Conservation (phyloP, 1,284 basidiomycete genomes). For the Fomitopsis palustris region DNA sequence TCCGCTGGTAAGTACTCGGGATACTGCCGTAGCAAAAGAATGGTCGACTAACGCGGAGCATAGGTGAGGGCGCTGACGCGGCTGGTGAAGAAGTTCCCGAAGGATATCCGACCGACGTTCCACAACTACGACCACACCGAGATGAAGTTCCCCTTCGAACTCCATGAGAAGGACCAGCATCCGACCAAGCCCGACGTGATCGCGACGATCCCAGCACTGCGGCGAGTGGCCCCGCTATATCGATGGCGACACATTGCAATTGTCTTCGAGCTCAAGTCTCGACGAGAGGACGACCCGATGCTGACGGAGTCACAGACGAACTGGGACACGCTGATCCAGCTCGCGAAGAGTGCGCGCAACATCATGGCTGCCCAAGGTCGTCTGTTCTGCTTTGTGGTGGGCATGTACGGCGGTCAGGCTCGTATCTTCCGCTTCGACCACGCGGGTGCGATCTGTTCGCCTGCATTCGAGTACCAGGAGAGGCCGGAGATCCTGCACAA, state of each 20-base stretch:
- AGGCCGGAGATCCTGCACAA: not conserved
- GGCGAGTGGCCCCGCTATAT: not conserved
- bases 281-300: not conserved
- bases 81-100: not conserved
- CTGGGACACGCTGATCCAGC: not conserved
- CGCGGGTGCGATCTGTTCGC: constrained; percentile 1
- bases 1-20: not conserved
- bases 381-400: constrained; percentile 10
- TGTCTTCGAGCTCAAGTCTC: not conserved
- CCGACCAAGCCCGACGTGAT: not conserved
- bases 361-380: constrained; percentile 9
- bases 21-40: not conserved
- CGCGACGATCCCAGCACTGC: not conserved
- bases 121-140: not conserved
- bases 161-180: not conserved
- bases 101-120: not conserved
- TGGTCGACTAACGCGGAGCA: not conserved
- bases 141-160: not conserved
- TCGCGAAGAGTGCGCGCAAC: constrained; percentile 8
- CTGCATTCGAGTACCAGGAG: not conserved
- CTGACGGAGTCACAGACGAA: not conserved
- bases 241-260: not conserved
- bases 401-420: constrained; percentile 8
- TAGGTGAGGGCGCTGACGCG: not conserved
- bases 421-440: constrained; percentile 11